Percentiles rank a stretch among this genome's conserved stretches.
These are phyloP conservation scores for Eucalyptus sideroxylon DNA, from an alignment of 345 rosid species.

Conservation along the genomic window DNA sequence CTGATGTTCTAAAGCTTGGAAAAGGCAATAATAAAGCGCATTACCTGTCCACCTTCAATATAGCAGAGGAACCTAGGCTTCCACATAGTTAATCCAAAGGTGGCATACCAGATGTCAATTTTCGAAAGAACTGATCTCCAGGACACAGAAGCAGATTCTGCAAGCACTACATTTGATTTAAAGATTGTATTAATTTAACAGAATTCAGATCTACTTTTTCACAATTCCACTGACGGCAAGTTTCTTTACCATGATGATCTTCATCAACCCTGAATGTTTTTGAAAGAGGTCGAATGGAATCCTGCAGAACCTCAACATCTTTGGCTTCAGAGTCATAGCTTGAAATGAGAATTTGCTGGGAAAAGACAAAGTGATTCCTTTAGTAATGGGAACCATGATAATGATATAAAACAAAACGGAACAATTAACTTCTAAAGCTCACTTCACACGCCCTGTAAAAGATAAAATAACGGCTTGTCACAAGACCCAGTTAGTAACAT, in stretches of 20 bases:
- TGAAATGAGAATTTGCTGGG: conserved; percentile 24
- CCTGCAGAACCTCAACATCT: conserved; percentile 20
- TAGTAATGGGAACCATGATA: neutral
- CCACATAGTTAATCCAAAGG: conserved; percentile 87
- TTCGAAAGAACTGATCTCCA: conserved; percentile 72
- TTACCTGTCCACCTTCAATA: conserved; percentile 81
- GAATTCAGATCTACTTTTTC: neutral
- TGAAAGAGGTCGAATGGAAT: conserved; percentile 34
- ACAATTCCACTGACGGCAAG: neutral
- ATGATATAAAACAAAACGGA: neutral
- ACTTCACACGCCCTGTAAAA: neutral
- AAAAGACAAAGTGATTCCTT: neutral
- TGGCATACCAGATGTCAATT: conserved; percentile 71
- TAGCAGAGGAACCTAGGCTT: conserved; percentile 74
- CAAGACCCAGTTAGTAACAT: neutral
- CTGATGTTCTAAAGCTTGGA: neutral
- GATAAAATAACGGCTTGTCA: neutral
- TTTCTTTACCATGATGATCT: conserved; percentile 1
- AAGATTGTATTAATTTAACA: neutral
- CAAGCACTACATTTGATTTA: conserved; percentile 7
- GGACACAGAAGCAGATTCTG: neutral
- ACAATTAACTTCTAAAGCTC: neutral
- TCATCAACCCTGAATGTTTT: conserved; percentile 37
- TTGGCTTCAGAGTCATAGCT: conserved; percentile 57
- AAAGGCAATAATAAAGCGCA: neutral